phyloP scores from a whole-genome alignment of 371 early-diverging fungal species.

The Apophysomyces sp. region DNA sequence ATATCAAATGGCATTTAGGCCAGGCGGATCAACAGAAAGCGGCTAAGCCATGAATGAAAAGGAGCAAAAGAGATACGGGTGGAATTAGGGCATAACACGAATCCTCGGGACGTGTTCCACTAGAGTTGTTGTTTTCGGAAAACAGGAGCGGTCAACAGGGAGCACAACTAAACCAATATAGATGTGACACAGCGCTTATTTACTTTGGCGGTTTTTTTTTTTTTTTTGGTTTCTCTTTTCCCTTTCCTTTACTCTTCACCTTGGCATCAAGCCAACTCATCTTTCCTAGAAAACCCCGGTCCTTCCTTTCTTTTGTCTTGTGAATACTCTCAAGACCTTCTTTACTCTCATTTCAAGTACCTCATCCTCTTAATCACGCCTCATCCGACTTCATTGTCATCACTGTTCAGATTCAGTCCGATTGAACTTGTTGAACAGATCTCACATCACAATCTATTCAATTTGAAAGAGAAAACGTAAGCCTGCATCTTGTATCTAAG shows the following conservation, averaged over 20 bases:
- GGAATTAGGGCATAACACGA: background rate
- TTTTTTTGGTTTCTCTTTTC: background rate
- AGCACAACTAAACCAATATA: background rate
- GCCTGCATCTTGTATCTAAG: background rate
- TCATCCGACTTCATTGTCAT: background rate
- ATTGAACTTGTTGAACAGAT: background rate
- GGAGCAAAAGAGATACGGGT: background rate
- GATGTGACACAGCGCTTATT: background rate
- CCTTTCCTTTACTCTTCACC: background rate
- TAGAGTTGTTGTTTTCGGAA: background rate
- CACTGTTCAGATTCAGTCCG: background rate
- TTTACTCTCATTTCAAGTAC: background rate
- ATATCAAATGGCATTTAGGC: no score
- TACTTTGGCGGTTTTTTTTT: background rate
- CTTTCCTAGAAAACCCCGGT: background rate
- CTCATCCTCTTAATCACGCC: background rate
- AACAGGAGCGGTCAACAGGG: background rate
- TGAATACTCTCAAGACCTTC: background rate
- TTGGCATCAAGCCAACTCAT: slow-evolving; percentile 1
- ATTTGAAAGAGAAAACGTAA: background rate
- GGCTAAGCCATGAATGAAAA: background rate
- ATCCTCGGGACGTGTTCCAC: background rate
- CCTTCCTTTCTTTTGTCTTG: background rate
- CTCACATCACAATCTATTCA: background rate
- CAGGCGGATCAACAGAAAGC: no score